Base-by-base conservation (phyloP, 163 green algal species). In the Botryococcus braunii region DNA sequence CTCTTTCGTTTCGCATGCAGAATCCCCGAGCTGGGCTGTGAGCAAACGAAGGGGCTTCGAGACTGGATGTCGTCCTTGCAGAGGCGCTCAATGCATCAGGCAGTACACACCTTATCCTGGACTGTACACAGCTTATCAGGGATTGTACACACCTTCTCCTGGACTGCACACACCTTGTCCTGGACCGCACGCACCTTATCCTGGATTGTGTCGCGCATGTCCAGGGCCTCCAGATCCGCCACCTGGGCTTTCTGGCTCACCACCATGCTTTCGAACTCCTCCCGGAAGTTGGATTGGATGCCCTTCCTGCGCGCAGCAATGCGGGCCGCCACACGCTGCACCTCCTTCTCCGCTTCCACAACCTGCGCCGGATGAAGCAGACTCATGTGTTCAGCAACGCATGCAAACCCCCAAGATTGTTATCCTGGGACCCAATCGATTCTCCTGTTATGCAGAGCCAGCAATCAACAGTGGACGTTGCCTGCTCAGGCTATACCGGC, bases 131-230 rank as follows among this genome's bases (percentile, higher is more conserved):
- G n/a, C n/a, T n/a, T n/a, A n/a, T n/a, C n/a, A n/a, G n/a, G n/a
- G n/a, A n/a, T n/a, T n/a, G n/a, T n/a, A n/a, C n/a, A n/a, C n/a
- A n/a, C n/a, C n/a, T n/a, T n/a, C n/a, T n/a, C n/a, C n/a, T n/a
- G n/a, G 40, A 27, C n/a, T n/a, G n/a, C n/a, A n/a, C n/a, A n/a
- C n/a, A n/a, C n/a, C n/a, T n/a, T n/a, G n/a, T n/a, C n/a, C n/a
- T n/a, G n/a, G 40, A 27, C 4, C 3, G 40, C 4, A 17, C 66
- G 29, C 60, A 87, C 85, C 79, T 92, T 92, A 75, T 95, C 90
- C 69, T 95, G 87, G 34, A 96, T 87, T 1, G 77, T 81, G 73
- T 96, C 89, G n/a, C 88, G 80, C 89, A 96, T 95, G 70, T 89
- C 88, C 68, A 89, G 83, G 6, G 88, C 90, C 70, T 96, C 89